A percentile compares a stretch with the other conserved stretches of the same genome.
Evolutionary conservation across 495 filamentous ascomycete species (phyloP).

Genomic region (Apodospora peruviana): DNA sequence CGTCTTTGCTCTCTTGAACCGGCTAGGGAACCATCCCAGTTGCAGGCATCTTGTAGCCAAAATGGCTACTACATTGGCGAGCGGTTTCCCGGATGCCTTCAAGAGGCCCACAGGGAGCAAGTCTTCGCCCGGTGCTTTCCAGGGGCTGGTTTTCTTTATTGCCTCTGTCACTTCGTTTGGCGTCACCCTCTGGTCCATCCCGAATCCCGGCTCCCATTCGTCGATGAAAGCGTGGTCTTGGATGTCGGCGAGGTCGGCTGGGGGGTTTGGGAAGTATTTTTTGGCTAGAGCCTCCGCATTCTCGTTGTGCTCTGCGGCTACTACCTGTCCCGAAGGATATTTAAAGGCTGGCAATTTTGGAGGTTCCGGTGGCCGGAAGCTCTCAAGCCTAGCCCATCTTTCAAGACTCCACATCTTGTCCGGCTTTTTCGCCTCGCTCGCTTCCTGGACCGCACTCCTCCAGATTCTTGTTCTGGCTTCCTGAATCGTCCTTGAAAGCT

Average conservation of each 20-base stretch:
- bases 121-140: conserved; percentile 2
- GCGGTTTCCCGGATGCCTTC: background rate
- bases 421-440: background rate
- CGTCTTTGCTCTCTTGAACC: too few relatives aligned
- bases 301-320: background rate
- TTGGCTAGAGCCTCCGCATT: background rate
- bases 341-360: conserved; percentile 1
- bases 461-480: background rate
- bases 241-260: conserved; percentile 1
- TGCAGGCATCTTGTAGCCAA: too few relatives aligned
- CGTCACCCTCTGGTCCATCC: background rate
- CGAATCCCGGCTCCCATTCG: background rate
- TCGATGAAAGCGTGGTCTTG: background rate
- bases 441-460: background rate
- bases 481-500: background rate
- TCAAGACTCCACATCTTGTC: background rate
- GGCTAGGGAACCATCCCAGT: too few relatives aligned
- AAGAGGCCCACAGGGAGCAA: background rate
- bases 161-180: background rate
- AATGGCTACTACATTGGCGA: too few relatives aligned
- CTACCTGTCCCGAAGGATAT: background rate
- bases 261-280: background rate
- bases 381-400: conserved; percentile 1
- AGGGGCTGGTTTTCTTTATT: conserved; percentile 2
- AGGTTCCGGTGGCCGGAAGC: conserved; percentile 1